Evolutionary conservation across 2,329 filamentous ascomycete species (phyloP), one percentile per base, ranked within the genome.

Genomic region (Alternaria solani): DNA sequence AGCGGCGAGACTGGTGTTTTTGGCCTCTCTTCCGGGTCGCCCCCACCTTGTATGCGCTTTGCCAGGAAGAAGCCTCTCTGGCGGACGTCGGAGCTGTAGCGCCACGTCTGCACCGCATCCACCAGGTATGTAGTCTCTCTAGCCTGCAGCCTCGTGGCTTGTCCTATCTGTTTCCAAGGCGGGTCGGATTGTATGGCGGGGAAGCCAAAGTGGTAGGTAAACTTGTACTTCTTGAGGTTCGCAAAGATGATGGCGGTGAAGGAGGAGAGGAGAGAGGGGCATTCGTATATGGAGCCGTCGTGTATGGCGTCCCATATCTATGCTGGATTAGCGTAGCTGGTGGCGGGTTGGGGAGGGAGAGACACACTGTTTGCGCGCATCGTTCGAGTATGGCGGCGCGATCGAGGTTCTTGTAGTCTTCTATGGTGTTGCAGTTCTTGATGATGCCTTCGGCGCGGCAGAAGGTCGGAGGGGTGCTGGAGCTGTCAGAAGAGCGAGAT

Each of bases 181-280:
- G 93, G 92, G 55, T 94, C 90, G 4, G 94, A 96, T 76, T 96
- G 94, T 44, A 99, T 85, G 16, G 94, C 93, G 1, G 95, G 95
- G 73, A 96, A 99, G 5, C 91, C 94, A 79, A 98, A 98, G 89
- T 96, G 96, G 80, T 98, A 98, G n/a, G 91, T 93, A 76, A 98
- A 97, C 64, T 90, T 92, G 81, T 98, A 98, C 75, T 96, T 97
- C 79, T 99, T 99, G 34, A 99, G 86, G 75, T 99, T 94, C 63
- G 95, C 94, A 77, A 92, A 99, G 16, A 93, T 97, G 46, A 98
- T 88, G 59, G 96, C 88, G 26, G 92, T 86, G 78, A 97, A 98
- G 7, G 92, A 95, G 5, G 93, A 89, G 18, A 99, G 88, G 2
- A 98, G 86, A 5, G 94, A 97, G 2, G 95, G 95, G 51, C 94